Conservation (phyloP, 1,139 yeast species). For the Pichia norvegensis region DNA sequence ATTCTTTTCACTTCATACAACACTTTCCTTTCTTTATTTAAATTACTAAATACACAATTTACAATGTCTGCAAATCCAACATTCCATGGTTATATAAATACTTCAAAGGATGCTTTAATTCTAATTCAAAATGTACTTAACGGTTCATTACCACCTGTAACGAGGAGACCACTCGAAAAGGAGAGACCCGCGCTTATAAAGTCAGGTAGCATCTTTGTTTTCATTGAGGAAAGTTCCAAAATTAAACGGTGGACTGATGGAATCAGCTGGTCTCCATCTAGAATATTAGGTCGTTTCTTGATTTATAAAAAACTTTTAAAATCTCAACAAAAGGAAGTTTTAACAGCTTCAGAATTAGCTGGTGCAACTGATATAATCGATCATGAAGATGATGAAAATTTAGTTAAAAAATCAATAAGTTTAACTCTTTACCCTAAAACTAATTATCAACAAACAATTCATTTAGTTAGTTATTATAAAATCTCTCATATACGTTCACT, state of each 20-base stretch:
- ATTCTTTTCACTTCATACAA: too few relatives aligned
- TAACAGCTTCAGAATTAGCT: constrained; percentile 14
- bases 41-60: too few relatives aligned
- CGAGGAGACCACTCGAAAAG: constrained; percentile 74
- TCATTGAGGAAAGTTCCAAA: constrained; percentile 74
- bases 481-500: constrained; percentile 67
- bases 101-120: constrained; percentile 75
- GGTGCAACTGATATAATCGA: not conserved
- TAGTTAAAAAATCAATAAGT: constrained; percentile 76
- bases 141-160: constrained; percentile 54
- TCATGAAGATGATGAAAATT: constrained; percentile 12
- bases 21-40: too few relatives aligned
- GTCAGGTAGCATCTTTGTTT: constrained; percentile 79
- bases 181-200: constrained; percentile 61
- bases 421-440: constrained; percentile 32
- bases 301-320: constrained; percentile 75
- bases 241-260: constrained; percentile 96
- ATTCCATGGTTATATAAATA: constrained; percentile 68
- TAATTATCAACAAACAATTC: constrained; percentile 44
- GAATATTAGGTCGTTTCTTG: constrained; percentile 76
- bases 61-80: constrained; percentile 35
- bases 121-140: constrained; percentile 73
- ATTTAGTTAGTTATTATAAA: constrained; percentile 69
- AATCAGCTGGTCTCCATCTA: constrained; percentile 82
- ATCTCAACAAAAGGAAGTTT: constrained; percentile 26